These are phyloP conservation scores for Phoenix dactylifera DNA, from an alignment of 176 grass and related monocot species.

Conservation along the genomic window DNA sequence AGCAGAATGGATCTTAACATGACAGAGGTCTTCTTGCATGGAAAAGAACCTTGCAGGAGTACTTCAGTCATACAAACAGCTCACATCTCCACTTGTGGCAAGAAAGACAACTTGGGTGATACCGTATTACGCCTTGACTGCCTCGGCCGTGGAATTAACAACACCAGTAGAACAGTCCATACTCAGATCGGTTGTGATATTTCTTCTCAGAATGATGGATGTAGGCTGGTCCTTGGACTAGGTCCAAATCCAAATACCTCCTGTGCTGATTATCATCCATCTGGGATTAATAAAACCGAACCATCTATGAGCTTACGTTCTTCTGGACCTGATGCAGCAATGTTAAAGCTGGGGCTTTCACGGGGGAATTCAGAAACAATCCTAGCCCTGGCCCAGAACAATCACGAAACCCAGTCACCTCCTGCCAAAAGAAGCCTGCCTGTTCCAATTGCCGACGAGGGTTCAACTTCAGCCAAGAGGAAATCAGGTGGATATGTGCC, in stretches of 20 bases:
- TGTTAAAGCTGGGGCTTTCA: conserved; percentile 42
- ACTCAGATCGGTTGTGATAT: conserved; percentile 21
- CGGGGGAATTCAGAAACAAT: conserved; percentile 35
- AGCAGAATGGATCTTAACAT: conserved; percentile 63
- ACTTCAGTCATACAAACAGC: conserved; percentile 31
- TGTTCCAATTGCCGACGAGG: conserved; percentile 57
- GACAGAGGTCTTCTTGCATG: conserved; percentile 40
- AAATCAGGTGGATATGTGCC: conserved; percentile 61
- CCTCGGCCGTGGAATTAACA: conserved; percentile 16
- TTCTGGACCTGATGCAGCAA: conserved; percentile 32
- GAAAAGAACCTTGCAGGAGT: conserved; percentile 22
- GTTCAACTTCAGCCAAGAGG: conserved; percentile 83
- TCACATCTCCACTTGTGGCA: conserved; percentile 25
- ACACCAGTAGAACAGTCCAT: conserved; percentile 25
- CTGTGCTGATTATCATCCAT: conserved; percentile 32
- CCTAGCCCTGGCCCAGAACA: neutral
- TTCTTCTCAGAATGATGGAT: conserved; percentile 53
- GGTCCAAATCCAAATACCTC: conserved; percentile 67
- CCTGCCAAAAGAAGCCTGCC: conserved; percentile 25
- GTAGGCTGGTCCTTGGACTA: conserved; percentile 73
- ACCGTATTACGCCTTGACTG: conserved; percentile 26
- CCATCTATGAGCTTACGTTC: conserved; percentile 35
- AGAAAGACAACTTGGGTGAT: conserved; percentile 28
- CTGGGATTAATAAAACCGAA: conserved; percentile 19
- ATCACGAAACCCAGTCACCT: conserved; percentile 18